A percentile compares a stretch with the other conserved stretches of the same genome.
These are phyloP conservation scores for Kodamaea sp. DNA, from an alignment of 1,139 yeast genomes.

Conservation along the genomic window DNA sequence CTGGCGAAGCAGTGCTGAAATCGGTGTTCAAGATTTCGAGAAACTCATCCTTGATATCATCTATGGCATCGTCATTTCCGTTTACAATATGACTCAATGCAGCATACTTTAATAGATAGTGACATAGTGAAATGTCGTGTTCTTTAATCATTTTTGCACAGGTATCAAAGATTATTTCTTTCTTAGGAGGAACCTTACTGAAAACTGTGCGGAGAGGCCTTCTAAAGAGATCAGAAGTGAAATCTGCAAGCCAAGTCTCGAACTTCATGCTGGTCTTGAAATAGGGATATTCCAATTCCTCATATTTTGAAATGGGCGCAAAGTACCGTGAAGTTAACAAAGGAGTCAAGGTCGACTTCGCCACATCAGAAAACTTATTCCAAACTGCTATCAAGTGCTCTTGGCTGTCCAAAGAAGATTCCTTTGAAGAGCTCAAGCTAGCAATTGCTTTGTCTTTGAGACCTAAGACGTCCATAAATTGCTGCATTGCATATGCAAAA, in stretches of 20 bases:
- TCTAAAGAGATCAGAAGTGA: constrained; percentile 67
- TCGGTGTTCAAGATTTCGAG: constrained; percentile 54
- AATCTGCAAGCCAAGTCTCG: constrained; percentile 67
- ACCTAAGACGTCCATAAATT: constrained; percentile 67
- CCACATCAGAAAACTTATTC: constrained; percentile 64
- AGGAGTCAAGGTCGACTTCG: constrained; percentile 77
- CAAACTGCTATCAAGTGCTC: constrained; percentile 43
- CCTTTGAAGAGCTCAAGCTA: constrained; percentile 6
- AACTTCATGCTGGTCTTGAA: constrained; percentile 36
- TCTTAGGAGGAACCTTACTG: constrained; percentile 12
- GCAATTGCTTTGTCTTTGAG: constrained; percentile 46
- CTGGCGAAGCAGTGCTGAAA: constrained; percentile 46
- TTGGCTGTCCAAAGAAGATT: constrained; percentile 15
- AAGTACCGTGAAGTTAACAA: constrained; percentile 73
- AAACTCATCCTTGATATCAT: constrained; percentile 59
- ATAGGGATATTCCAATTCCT: constrained; percentile 35
- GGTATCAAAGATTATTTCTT: constrained; percentile 56
- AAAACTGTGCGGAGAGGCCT: constrained; percentile 27
- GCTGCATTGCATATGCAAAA: constrained; percentile 89
- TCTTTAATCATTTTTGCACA: constrained; percentile 69
- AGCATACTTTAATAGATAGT: constrained; percentile 78
- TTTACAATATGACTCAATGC: constrained; percentile 65
- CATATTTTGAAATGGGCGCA: constrained; percentile 47
- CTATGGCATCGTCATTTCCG: constrained; percentile 44
- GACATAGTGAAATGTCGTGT: constrained; percentile 69